Conservation (phyloP, 73 alveolate genomes). For the Tetrahymena thermophila region DNA sequence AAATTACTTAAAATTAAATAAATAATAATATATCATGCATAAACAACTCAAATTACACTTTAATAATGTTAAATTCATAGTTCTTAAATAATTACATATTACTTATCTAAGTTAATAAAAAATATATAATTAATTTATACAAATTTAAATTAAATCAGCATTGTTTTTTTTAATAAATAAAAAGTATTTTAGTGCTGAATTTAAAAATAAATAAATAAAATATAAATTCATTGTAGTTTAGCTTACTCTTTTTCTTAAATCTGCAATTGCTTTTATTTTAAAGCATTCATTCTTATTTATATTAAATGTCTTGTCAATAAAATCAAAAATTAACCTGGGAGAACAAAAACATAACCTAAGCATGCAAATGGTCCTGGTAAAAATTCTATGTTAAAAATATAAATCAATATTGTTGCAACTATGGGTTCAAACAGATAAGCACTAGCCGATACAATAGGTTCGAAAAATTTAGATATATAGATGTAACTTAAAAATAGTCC, state of each 20-base stretch:
- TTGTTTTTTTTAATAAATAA: no score
- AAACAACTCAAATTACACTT: no score
- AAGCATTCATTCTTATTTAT: background rate
- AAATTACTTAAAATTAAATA: background rate
- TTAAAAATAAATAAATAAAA: no score
- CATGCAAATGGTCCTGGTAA: slow-evolving; percentile 29
- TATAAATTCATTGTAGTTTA: background rate
- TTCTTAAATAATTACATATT: no score
- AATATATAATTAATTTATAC: no score
- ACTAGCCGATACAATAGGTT: slow-evolving; percentile 34
- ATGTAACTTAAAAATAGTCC: slow-evolving; percentile 17
- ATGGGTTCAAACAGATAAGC: slow-evolving; percentile 29
- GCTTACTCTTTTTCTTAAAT: background rate
- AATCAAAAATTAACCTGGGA: background rate
- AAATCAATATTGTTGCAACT: slow-evolving; percentile 8
- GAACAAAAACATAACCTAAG: slow-evolving; percentile 16
- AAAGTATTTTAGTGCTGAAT: no score
- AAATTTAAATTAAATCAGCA: no score
- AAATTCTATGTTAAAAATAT: slow-evolving; percentile 9
- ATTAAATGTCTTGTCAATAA: background rate
- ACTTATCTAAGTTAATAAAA: no score
- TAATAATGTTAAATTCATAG: no score
- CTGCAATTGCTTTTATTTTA: background rate
- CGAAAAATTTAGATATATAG: slow-evolving; percentile 11
- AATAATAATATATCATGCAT: no score